Conservation (phyloP, 345 rosid genomes). For the Ceriops zippeliana region DNA sequence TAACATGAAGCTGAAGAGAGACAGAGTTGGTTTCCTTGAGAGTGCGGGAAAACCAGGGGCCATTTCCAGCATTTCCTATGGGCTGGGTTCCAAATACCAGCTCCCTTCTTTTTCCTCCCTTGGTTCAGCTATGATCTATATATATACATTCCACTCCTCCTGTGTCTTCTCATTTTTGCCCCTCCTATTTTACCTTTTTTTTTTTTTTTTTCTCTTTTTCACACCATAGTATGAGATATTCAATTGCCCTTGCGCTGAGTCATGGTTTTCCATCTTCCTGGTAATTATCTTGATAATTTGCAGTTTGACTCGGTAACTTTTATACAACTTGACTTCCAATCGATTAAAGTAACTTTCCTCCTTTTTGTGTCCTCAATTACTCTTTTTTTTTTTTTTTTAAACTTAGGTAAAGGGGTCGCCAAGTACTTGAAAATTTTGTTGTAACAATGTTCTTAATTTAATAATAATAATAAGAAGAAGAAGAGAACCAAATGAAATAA, state of each 20-base stretch:
- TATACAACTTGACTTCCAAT: neutral
- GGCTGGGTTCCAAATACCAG: slow-evolving; percentile 49
- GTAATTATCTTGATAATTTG: neutral
- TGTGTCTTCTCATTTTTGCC: neutral
- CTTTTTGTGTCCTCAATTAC: neutral
- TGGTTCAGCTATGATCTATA: neutral
- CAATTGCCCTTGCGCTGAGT: neutral
- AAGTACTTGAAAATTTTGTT: too few species aligned
- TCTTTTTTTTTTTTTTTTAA: neutral
- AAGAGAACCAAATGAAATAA: too few species aligned
- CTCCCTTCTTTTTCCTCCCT: slow-evolving; percentile 18
- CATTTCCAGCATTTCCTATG: slow-evolving; percentile 43
- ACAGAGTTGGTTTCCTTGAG: slow-evolving; percentile 28
- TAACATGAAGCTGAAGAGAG: slow-evolving; percentile 20
- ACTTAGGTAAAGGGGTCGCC: too few species aligned
- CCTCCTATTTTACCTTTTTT: neutral
- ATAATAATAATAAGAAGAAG: too few species aligned
- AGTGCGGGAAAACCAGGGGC: slow-evolving; percentile 74
- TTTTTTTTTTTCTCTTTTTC: neutral
- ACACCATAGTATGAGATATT: neutral
- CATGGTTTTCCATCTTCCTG: neutral
- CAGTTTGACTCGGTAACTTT: neutral
- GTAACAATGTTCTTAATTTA: too few species aligned
- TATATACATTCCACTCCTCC: neutral
- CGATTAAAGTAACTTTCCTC: neutral